Evolutionary conservation across 352 stramenopile species (phyloP).

Genomic region (Phytophthora hibernalis): DNA sequence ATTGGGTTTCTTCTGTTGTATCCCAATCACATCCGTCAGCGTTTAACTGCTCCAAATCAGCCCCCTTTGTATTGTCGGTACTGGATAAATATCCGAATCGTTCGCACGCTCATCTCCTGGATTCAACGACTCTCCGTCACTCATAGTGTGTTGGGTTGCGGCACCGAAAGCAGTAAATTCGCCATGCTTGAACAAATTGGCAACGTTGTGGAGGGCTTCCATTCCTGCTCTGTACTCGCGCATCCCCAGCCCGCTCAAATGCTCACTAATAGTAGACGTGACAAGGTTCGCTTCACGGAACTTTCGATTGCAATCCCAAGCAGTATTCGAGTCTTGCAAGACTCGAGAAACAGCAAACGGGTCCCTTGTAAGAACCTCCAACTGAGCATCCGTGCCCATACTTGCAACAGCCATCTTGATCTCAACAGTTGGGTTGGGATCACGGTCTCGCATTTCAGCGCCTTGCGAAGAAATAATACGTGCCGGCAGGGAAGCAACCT

Average conservation of each 20-base stretch:
- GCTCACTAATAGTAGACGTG: constrained; percentile 10
- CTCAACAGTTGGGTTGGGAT: constrained; percentile 22
- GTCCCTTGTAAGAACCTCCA: no score
- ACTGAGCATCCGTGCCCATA: no score
- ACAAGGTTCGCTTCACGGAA: constrained; percentile 17
- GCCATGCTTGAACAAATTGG: constrained; percentile 8
- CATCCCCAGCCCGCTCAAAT: constrained; percentile 19
- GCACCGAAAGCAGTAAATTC: no score
- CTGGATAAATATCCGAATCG: no score
- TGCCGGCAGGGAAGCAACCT: constrained; percentile 21
- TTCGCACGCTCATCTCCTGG: no score
- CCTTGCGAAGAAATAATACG: constrained; percentile 25
- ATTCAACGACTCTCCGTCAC: no score
- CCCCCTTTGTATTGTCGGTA: no score
- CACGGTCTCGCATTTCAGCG: constrained; percentile 7
- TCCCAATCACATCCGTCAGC: no score
- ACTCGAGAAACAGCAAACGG: constrained; percentile 1
- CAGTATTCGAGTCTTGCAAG: background rate
- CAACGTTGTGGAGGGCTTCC: background rate
- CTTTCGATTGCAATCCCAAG: constrained; percentile 19
- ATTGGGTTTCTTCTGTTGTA: no score
- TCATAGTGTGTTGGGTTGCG: no score
- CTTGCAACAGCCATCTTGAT: no score
- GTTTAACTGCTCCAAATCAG: no score
- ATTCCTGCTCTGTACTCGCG: constrained; percentile 7